Evolutionary conservation across 768 basidiomycete genomes (phyloP), one percentile per base, ranked within the genome.

Genomic region (Suillus alpinus): DNA sequence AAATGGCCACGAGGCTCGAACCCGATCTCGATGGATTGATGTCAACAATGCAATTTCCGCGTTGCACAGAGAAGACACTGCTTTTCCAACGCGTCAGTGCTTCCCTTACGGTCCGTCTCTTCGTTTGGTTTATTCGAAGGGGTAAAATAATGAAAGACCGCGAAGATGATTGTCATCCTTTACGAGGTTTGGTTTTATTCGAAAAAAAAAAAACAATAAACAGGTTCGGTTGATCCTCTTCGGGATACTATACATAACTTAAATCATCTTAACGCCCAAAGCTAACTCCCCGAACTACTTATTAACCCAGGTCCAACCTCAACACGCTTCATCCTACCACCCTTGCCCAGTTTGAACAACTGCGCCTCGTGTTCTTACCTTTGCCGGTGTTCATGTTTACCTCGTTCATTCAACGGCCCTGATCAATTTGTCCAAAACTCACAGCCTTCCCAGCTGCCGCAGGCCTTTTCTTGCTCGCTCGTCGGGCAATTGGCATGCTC

Each of bases 301-400:
- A 72, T 73, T 69, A 68, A 65, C 44, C 26, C 26, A 26, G 26
- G 26, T 26, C 26, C 26, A n/a, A n/a, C n/a, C n/a, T n/a, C n/a
- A 63, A 63, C 56, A 69, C 68, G 69, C 72, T 73, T 73, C 70
- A 62, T 65, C 65, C 65, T 65, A 49, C 70, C 68, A 66, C 66
- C 73, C 74, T 74, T 71, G 59, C 75, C 75, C 71, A 75, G 73
- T 72, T 55, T 67, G 70, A 66, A 63, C 73, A 73, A 3, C 76
- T 69, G 70, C 70, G 75, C 83, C 83, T 78, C 83, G 82, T 83
- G 82, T 70, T 67, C 12, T n/a, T 40, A 68, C 66, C 68, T 66
- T 67, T 72, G 67, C 71, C 71, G 69, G 70, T 70, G 71, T 81
- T 78, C 81, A 83, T 81, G 81, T 77, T 71, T 73, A 74, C 73